phyloP scores from a whole-genome alignment of 2,329 filamentous ascomycete genomes.

The Pestalotiopsis fici region DNA sequence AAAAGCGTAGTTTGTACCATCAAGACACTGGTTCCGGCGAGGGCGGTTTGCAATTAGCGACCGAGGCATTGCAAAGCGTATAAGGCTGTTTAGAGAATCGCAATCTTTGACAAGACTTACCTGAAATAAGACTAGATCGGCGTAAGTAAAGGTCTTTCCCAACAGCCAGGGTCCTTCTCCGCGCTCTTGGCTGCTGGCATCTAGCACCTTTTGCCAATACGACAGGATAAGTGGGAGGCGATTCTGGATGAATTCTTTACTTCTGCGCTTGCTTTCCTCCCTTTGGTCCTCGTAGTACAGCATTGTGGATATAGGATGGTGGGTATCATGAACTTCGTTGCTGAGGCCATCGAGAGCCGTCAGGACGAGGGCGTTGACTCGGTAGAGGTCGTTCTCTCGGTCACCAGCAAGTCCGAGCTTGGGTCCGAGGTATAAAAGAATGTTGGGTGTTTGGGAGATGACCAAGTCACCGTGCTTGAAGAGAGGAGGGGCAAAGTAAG shows the following conservation, averaged over 20 bases:
- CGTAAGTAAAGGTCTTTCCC: slow-evolving; percentile 63
- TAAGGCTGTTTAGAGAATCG: too few relatives aligned
- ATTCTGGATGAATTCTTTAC: slow-evolving; percentile 56
- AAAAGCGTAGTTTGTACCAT: too few relatives aligned
- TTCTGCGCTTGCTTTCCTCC: slow-evolving; percentile 58
- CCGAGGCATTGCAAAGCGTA: too few relatives aligned
- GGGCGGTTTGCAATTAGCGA: too few relatives aligned
- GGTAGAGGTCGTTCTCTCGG: slow-evolving; percentile 41
- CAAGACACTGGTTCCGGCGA: too few relatives aligned
- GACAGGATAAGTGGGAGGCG: slow-evolving; percentile 70
- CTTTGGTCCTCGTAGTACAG: slow-evolving; percentile 77
- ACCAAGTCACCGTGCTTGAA: slow-evolving; percentile 62
- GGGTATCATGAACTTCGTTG: slow-evolving; percentile 72
- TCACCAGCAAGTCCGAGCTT: slow-evolving; percentile 51
- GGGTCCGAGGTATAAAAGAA: slow-evolving; percentile 67
- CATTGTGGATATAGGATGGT: slow-evolving; percentile 64
- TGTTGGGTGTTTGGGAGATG: slow-evolving; percentile 70
- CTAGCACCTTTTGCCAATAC: slow-evolving; percentile 67
- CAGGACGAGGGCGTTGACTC: slow-evolving; percentile 62
- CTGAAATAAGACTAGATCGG: slow-evolving; percentile 73
- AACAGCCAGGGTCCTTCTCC: slow-evolving; percentile 63
- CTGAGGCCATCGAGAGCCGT: slow-evolving; percentile 70
- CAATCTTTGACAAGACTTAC: slow-evolving; percentile 37
- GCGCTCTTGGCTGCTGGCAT: slow-evolving; percentile 44
- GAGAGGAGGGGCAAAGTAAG: slow-evolving; percentile 64